Conservation (phyloP, 1,284 basidiomycete genomes). For the Austropuccinia psidii region DNA sequence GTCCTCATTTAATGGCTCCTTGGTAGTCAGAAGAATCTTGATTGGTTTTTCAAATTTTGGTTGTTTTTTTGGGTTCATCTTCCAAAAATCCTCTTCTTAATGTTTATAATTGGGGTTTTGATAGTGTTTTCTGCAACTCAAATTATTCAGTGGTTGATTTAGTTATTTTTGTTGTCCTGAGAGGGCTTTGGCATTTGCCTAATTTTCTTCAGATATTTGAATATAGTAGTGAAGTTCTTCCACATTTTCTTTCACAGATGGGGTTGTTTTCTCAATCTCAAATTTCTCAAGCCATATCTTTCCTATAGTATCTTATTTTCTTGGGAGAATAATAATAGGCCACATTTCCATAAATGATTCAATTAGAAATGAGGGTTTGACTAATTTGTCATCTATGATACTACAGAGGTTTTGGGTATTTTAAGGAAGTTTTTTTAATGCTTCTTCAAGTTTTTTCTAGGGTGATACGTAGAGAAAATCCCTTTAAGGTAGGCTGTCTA, state of each 20-base stretch:
- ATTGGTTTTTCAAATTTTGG: too few relatives aligned
- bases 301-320: neutral
- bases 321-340: neutral
- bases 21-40: too few relatives aligned
- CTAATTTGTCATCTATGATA: neutral
- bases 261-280: neutral
- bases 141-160: too few relatives aligned
- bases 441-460: neutral
- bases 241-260: neutral
- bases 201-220: neutral
- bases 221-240: neutral
- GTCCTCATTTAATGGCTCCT: too few relatives aligned
- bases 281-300: neutral
- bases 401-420: neutral
- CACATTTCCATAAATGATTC: neutral
- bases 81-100: too few relatives aligned
- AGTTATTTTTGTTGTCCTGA: too few relatives aligned
- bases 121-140: too few relatives aligned
- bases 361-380: neutral
- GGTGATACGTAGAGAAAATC: neutral
- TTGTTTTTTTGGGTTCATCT: too few relatives aligned
- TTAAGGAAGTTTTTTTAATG: neutral
- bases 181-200: too few relatives aligned
- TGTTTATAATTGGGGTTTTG: too few relatives aligned
- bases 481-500: neutral